Conservation (phyloP, 495 filamentous ascomycete species). For the Daldinia childiae region DNA sequence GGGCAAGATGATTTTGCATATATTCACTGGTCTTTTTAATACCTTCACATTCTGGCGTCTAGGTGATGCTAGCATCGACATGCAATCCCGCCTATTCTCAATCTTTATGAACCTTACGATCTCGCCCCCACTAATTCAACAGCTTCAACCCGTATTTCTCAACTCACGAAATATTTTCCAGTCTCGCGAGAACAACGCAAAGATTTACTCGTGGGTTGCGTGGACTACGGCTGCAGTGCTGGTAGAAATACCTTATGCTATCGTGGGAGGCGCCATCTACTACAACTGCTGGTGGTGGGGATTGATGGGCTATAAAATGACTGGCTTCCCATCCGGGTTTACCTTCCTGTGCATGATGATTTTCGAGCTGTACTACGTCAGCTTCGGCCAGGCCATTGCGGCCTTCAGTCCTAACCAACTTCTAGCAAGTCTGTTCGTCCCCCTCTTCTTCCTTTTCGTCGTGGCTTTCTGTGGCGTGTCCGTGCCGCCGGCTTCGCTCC, state of each 20-base stretch:
- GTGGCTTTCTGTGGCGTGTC: constrained; percentile 72
- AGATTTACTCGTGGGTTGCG: constrained; percentile 77
- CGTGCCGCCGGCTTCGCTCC: constrained; percentile 64
- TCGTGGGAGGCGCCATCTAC: constrained; percentile 60
- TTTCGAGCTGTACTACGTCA: constrained; percentile 77
- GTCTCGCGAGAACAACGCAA: constrained; percentile 74
- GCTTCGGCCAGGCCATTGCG: constrained; percentile 80
- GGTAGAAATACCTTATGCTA: constrained; percentile 68
- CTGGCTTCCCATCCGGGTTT: constrained; percentile 66
- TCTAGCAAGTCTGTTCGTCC: constrained; percentile 73
- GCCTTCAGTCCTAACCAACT: constrained; percentile 76
- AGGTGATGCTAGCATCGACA: constrained; percentile 68
- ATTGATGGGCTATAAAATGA: constrained; percentile 55
- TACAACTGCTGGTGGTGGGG: constrained; percentile 71
- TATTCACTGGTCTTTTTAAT: constrained; percentile 67
- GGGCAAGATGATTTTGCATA: constrained; percentile 60
- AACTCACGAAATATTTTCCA: constrained; percentile 74
- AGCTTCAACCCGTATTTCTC: constrained; percentile 77
- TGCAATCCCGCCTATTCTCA: constrained; percentile 78
- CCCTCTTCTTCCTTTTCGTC: constrained; percentile 71
- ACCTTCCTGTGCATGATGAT: constrained; percentile 62
- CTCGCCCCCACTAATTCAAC: constrained; percentile 57
- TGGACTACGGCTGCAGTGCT: constrained; percentile 62
- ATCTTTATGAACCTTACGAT: constrained; percentile 72
- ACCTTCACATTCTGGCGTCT: constrained; percentile 81